These are phyloP conservation scores for Cutaneotrichosporon sp. DNA, from an alignment of 1,284 basidiomycete genomes.

Conservation along the genomic window DNA sequence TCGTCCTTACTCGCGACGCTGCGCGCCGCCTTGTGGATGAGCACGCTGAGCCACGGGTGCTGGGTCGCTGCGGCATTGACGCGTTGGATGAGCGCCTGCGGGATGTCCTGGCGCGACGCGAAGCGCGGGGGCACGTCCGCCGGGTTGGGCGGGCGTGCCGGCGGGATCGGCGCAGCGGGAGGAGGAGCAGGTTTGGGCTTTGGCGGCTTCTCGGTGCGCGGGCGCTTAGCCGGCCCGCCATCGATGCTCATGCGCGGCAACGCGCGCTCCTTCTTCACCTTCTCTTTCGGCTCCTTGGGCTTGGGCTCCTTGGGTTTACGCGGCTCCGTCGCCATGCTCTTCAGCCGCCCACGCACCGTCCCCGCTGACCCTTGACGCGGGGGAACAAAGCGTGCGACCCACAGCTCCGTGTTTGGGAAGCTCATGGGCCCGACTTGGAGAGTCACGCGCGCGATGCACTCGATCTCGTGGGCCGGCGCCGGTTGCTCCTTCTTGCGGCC, in stretches of 20 bases:
- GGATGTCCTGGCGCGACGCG: constrained; percentile 26
- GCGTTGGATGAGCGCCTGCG: constrained; percentile 40
- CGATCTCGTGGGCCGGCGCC: constrained; percentile 48
- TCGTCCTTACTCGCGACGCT: constrained; percentile 47
- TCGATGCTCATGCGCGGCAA: constrained; percentile 7
- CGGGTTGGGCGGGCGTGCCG: no score
- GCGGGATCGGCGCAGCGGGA: background rate
- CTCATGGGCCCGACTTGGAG: constrained; percentile 45
- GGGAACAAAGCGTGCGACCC: constrained; percentile 49
- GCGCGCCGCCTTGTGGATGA: constrained; percentile 52
- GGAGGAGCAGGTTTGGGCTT: background rate
- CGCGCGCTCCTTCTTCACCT: constrained; percentile 11
- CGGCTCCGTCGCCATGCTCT: constrained; percentile 14
- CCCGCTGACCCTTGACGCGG: constrained; percentile 22
- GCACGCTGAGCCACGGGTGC: constrained; percentile 44
- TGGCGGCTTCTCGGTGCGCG: constrained; percentile 2
- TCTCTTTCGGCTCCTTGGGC: constrained; percentile 18
- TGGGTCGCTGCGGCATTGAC: constrained; percentile 47
- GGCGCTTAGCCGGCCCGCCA: background rate
- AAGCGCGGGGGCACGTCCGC: constrained; percentile 8
- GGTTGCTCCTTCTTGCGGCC: constrained; percentile 10
- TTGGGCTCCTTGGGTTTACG: constrained; percentile 16
- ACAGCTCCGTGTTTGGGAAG: constrained; percentile 46
- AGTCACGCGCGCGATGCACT: constrained; percentile 46
- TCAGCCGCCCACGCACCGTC: constrained; percentile 17